phyloP scores from a whole-genome alignment of 2,329 filamentous ascomycete genomes.

The Claviceps spartinae region DNA sequence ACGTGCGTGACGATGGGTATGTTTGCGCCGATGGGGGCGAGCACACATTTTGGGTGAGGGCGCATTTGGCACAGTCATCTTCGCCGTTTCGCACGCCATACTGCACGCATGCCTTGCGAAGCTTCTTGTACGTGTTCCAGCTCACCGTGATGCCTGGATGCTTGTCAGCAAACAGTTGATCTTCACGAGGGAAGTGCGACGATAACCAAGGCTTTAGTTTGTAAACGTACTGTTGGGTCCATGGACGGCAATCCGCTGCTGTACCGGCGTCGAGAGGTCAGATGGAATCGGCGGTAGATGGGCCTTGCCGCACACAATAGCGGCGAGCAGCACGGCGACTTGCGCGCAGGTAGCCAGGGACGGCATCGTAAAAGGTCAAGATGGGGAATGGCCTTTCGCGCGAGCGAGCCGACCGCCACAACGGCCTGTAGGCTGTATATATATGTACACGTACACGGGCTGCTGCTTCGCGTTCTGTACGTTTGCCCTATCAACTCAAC shows the following conservation, averaged over 20 bases:
- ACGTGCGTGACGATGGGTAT: constrained; percentile 41
- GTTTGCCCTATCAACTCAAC: no score
- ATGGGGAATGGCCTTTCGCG: no score
- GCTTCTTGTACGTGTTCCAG: constrained; percentile 41
- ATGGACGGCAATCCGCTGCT: constrained; percentile 38
- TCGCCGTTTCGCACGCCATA: constrained; percentile 30
- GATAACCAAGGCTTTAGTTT: no score
- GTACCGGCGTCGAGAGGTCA: constrained; percentile 38
- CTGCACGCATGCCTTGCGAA: constrained; percentile 32
- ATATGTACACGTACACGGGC: no score
- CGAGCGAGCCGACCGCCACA: no score
- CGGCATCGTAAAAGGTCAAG: not conserved
- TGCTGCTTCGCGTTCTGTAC: no score
- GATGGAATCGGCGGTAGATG: constrained; percentile 31
- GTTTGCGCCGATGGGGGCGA: constrained; percentile 30
- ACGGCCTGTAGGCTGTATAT: no score
- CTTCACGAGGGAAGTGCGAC: not conserved
- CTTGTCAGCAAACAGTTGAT: not conserved
- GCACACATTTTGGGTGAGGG: constrained; percentile 28
- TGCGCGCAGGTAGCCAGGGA: not conserved
- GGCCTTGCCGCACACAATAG: constrained; percentile 2
- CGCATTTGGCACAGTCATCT: constrained; percentile 1
- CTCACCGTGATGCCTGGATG: constrained; percentile 35
- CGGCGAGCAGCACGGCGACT: constrained; percentile 1
- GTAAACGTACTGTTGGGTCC: constrained; percentile 29